Evolutionary conservation across 257 asterid species (phyloP).

Genomic region (Mentha longifolia): DNA sequence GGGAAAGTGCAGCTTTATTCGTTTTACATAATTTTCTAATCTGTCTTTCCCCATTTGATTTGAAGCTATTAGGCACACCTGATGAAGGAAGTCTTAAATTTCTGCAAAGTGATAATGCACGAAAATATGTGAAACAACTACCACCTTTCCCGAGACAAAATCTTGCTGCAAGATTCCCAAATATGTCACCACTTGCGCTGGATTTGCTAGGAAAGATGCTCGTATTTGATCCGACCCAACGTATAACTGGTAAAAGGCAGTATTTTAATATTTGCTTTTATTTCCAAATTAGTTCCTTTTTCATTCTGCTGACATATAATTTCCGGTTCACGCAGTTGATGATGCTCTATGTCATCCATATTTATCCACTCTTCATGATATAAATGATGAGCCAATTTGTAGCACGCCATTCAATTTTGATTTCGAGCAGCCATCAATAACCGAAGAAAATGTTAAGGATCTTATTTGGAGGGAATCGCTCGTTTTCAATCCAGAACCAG

Average conservation of each 20-base stretch:
- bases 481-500: conserved; percentile 55
- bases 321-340: conserved; percentile 58
- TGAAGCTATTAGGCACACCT: conserved; percentile 82
- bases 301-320: conserved; percentile 26
- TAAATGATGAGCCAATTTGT: conserved; percentile 83
- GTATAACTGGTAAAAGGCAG: conserved; percentile 66
- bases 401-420: conserved; percentile 61
- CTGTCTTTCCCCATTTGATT: conserved; percentile 23
- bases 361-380: conserved; percentile 76
- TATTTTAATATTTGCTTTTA: background rate
- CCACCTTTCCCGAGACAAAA: conserved; percentile 73
- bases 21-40: conserved; percentile 18
- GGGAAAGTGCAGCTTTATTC: conserved; percentile 6
- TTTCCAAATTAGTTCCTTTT: conserved; percentile 1
- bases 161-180: conserved; percentile 67
- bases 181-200: conserved; percentile 68
- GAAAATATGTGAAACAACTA: conserved; percentile 71
- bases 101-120: conserved; percentile 73
- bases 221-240: conserved; percentile 73
- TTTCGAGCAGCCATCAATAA: conserved; percentile 61
- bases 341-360: conserved; percentile 86
- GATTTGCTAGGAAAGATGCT: conserved; percentile 90
- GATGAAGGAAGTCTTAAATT: conserved; percentile 75
- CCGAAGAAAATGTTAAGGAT: conserved; percentile 66
- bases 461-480: conserved; percentile 70